Conservation (phyloP, 78 protist genomes). For the Dictyostelium citrinum region DNA sequence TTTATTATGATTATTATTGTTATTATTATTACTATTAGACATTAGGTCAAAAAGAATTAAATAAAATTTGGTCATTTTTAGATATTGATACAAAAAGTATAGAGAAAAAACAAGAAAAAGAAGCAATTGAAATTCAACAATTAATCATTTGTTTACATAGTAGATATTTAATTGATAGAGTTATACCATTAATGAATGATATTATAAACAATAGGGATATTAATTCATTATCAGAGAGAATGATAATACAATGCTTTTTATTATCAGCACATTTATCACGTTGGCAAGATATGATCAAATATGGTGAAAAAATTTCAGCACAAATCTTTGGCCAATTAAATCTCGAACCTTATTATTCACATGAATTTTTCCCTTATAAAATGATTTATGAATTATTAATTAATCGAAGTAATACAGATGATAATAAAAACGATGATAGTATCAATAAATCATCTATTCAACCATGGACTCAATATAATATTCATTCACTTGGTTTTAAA, state of each 20-base stretch:
- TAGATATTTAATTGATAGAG: neutral
- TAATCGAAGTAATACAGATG: neutral
- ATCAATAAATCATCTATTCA: neutral
- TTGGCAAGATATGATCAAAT: neutral
- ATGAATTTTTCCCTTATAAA: neutral
- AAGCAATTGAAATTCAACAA: neutral
- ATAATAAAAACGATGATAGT: neutral
- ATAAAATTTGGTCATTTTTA: neutral
- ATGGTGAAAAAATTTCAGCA: neutral
- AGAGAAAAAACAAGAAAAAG: neutral
- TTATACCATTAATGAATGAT: neutral
- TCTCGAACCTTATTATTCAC: neutral
- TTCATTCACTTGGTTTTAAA: conserved; percentile 10
- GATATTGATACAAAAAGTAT: neutral
- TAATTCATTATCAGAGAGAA: neutral
- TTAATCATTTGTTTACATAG: neutral
- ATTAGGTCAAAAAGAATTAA: neutral
- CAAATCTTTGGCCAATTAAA: neutral
- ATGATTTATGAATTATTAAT: neutral
- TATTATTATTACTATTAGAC: neutral
- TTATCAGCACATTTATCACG: neutral
- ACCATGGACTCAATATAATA: neutral
- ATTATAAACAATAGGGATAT: neutral
- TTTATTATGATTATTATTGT: too few species aligned
- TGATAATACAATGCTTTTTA: neutral